These are phyloP conservation scores for Phytophthora brassicae DNA, from an alignment of 352 stramenopile genomes.

Conservation along the genomic window DNA sequence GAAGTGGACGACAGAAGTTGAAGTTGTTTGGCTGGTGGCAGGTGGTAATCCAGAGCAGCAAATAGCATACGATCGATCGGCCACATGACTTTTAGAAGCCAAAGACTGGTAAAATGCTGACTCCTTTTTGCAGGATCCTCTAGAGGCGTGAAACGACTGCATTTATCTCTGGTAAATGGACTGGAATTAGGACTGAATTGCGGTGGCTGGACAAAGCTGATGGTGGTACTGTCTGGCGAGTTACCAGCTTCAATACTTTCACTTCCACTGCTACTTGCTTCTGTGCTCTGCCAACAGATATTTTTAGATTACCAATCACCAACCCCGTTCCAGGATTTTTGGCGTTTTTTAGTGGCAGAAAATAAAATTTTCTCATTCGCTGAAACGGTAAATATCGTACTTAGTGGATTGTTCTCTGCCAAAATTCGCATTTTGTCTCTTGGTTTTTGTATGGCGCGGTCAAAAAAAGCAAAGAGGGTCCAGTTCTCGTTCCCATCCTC, in stretches of 20 bases:
- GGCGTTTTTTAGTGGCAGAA: conserved; percentile 16
- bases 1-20: conserved; percentile 44
- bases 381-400: not conserved
- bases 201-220: not conserved
- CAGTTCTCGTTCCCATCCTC: conserved; percentile 13
- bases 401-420: not conserved
- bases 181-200: conserved; percentile 17
- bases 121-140: conserved; percentile 5
- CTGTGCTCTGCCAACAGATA: conserved; percentile 9
- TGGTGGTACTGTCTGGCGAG: not conserved
- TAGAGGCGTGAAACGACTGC: conserved; percentile 9
- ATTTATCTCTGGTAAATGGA: too few species aligned
- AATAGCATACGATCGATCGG: conserved; percentile 5
- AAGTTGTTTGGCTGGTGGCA: conserved; percentile 17
- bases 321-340: not conserved
- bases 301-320: not conserved
- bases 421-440: not conserved
- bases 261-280: not conserved
- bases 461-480: conserved; percentile 7
- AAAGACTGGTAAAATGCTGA: conserved; percentile 1
- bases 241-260: too few species aligned
- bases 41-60: conserved; percentile 1
- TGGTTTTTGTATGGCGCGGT: conserved; percentile 11
- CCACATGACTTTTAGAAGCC: conserved; percentile 29
- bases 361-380: conserved; percentile 12